Base-by-base conservation (phyloP, 148 eudicot species). In the Vaccinium macrocarpon region DNA sequence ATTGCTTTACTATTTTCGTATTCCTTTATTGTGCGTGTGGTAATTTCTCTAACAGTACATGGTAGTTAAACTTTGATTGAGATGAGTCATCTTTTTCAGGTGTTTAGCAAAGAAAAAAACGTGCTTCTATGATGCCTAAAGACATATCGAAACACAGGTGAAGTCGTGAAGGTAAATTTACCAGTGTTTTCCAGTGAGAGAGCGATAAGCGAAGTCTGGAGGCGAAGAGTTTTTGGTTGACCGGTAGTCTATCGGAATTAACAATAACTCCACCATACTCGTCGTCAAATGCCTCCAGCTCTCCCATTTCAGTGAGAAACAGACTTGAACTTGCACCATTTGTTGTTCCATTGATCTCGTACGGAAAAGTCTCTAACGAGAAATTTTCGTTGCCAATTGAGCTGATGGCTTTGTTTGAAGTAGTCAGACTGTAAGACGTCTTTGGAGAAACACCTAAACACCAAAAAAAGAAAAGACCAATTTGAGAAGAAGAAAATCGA, bases 191-290 rank as follows among this genome's bases (percentile, higher is more conserved):
- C 98, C 98, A 95, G 46, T 85, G 91, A 35, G 89, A 87, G 70
- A 95, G 88, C 3, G 98, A 95, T 18, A 89, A 86, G 19, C 87
- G 90, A 79, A 95, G 95, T 12, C 84, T 55, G 49, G 94, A 92
- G 72, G 91, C 91, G 77, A 95, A 95, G 14, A 78, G 83, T 74
- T 85, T 83, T 0, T 95, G 89, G 76, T 94, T 87, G 84, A 90
- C 80, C 0, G 98, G 97, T 80, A 95, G 84, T 62, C 79, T 87
- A 61, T 93, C 91, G 1, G 97, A 86, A 64, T 93, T 84, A 50
- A 95, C 87, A 81, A 93, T 81, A 15, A 95, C 91, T 66, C 98
- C 98, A 66, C 90, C 97, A 84, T 95, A 95, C 85, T 90, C 93
- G 82, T 94, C 98, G 89, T 94, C 96, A 84, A 82, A 85, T 74